Evolutionary conservation across 1,284 basidiomycete species (phyloP).

Genomic region (Lignosus rhinocerotis): DNA sequence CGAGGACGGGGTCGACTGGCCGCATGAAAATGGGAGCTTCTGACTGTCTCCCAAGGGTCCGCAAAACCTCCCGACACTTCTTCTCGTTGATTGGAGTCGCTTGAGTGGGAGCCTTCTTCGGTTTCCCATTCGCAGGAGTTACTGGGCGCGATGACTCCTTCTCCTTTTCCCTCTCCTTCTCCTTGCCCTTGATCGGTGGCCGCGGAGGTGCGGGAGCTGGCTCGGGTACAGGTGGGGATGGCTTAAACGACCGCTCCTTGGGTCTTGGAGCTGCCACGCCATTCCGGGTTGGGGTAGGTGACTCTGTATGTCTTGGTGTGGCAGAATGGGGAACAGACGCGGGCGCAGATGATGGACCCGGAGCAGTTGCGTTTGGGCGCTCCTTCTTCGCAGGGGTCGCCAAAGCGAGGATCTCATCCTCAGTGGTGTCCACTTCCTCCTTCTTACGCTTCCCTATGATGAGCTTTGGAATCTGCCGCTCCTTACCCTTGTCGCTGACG

Average conservation of each 20-base stretch:
- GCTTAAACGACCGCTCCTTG: constrained; percentile 40
- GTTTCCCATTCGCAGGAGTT: constrained; percentile 39
- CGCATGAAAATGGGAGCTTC: constrained; percentile 78
- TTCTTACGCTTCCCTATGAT: constrained; percentile 58
- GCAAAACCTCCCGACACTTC: constrained; percentile 79
- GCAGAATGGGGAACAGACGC: constrained; percentile 13
- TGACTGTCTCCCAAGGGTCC: constrained; percentile 62
- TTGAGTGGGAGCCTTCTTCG: constrained; percentile 43
- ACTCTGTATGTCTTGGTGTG: constrained; percentile 14
- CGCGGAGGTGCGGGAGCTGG: constrained; percentile 28
- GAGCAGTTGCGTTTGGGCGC: constrained; percentile 34
- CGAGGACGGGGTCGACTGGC: constrained; percentile 84
- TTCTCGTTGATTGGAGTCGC: constrained; percentile 67
- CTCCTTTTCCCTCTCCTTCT: constrained; percentile 30
- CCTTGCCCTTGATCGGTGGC: constrained; percentile 62
- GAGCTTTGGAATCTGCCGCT: constrained; percentile 31
- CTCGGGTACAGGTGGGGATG: constrained; percentile 28
- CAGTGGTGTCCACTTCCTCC: constrained; percentile 34
- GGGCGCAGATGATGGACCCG: constrained; percentile 26
- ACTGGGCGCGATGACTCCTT: constrained; percentile 23
- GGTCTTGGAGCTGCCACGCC: constrained; percentile 20
- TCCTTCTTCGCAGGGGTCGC: constrained; percentile 68
- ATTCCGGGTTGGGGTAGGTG: constrained; percentile 15
- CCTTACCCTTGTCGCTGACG: constrained; percentile 34
- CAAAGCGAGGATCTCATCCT: constrained; percentile 59